Evolutionary conservation across 2,329 filamentous ascomycete species (phyloP).

Genomic region (Dothistroma pini): DNA sequence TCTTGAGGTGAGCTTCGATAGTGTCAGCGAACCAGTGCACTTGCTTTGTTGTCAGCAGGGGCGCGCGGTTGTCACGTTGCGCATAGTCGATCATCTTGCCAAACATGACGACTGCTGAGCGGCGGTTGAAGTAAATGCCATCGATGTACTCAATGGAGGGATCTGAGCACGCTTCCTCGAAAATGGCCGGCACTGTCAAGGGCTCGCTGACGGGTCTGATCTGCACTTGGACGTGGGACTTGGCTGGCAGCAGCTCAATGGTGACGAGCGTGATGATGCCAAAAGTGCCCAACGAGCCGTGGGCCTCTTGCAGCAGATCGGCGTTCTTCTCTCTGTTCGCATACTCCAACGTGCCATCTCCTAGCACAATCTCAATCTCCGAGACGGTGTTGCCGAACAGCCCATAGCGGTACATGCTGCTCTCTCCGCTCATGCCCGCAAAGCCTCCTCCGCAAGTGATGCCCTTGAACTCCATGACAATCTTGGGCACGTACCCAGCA

Average conservation of each 20-base stretch:
- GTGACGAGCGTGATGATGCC: constrained; percentile 61
- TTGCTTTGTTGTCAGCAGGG: constrained; percentile 41
- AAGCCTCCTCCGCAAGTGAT: constrained; percentile 68
- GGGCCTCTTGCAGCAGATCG: constrained; percentile 63
- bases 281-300: constrained; percentile 63
- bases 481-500: constrained; percentile 57
- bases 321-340: constrained; percentile 53
- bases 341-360: constrained; percentile 54
- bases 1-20: constrained; percentile 22
- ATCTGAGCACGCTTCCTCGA: constrained; percentile 38
- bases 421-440: constrained; percentile 65
- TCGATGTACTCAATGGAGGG: constrained; percentile 48
- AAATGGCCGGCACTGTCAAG: constrained; percentile 41
- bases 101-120: constrained; percentile 43
- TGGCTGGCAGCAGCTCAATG: constrained; percentile 45
- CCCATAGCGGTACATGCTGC: constrained; percentile 64
- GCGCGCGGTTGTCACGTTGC: constrained; percentile 15
- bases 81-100: constrained; percentile 40
- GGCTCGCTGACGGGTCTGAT: constrained; percentile 45
- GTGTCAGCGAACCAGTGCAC: constrained; percentile 54
- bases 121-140: constrained; percentile 47
- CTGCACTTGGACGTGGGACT: constrained; percentile 48
- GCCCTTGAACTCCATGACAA: constrained; percentile 70
- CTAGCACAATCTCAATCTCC: constrained; percentile 62
- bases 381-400: constrained; percentile 62